Conservation (phyloP, 768 basidiomycete species). For the Multifurca ochricompacta region DNA sequence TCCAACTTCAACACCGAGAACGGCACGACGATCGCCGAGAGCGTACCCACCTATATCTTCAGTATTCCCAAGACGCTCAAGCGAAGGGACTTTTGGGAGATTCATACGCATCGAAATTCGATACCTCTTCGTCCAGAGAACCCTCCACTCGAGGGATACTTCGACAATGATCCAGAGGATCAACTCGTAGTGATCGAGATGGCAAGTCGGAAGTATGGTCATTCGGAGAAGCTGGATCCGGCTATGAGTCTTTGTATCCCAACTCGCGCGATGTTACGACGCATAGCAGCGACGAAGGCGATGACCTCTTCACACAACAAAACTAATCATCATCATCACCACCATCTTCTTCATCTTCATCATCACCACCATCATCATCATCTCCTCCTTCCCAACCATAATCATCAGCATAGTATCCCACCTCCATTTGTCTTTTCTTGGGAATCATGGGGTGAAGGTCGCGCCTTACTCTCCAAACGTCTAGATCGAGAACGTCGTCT, state of each 20-base stretch:
- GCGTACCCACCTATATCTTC: neutral
- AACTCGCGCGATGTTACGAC: neutral
- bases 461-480: neutral
- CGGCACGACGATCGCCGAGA: neutral
- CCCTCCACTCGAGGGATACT: neutral
- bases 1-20: too few relatives aligned
- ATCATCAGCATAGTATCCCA: too few relatives aligned
- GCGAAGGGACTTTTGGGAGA: neutral
- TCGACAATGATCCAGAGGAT: neutral
- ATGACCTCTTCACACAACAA: too few relatives aligned
- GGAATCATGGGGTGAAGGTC: neutral
- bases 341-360: too few relatives aligned
- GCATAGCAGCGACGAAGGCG: neutral
- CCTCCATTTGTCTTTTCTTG: neutral
- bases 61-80: neutral
- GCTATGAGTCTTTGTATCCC: neutral
- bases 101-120: neutral
- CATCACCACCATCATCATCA: neutral
- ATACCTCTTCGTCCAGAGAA: neutral
- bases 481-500: neutral
- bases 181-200: constrained; percentile 1
- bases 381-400: too few relatives aligned
- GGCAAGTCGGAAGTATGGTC: neutral
- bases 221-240: neutral
- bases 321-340: too few relatives aligned